Base-by-base conservation (phyloP, 192 early-diverging fungal species). In the Backusella westeae region DNA sequence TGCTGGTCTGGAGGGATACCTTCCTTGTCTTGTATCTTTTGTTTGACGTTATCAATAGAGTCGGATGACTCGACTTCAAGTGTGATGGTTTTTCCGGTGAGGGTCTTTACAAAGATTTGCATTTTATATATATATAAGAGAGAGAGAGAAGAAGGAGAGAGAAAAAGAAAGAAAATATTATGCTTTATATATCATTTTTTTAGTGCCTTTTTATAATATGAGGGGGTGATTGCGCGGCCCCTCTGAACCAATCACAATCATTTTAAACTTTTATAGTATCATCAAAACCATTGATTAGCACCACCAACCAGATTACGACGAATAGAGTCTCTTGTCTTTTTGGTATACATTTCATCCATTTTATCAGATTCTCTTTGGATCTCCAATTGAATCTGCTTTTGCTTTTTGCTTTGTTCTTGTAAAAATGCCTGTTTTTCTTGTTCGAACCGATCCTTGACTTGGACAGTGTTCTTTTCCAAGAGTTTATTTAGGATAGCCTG, bases 71-170 rank as follows among this genome's bases (percentile, higher is more conserved):
- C 91, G 21, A 94, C 92, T 83, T 94, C 96, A 39, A 98, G 86
- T 81, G 96, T 98, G 86, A 98, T 96, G 82, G 95, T 98, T 90
- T 97, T 98, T 78, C 96, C 96, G 56, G 96, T 98, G 19, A 98
- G 88, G 34, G 94, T 93, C 87, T 96, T 93, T 65, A 93, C 92
- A 56, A 93, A 92, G 59, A 92, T 90, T 63, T 90, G 87, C 87
- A 88, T 91, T 59, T 84, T 88, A 68, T 39, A 9, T 76, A 29
- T 3, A 42, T 68, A 39, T 39, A 49, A 59, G 3, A 77, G 32
- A 32, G 32, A 32, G 2, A 74, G 53, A 38, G 35, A 72, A 32
- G 32, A 3, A 1, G 52, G 53, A 38, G 35, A 72, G 59, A 29
- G 32, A 34, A 19, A 34, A 10, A 56, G 23, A 70, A 49, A 63